Evolutionary conservation across 345 rosid genomes (phyloP), one percentile per base, ranked within the genome.

Genomic region (Laguncularia racemosa): DNA sequence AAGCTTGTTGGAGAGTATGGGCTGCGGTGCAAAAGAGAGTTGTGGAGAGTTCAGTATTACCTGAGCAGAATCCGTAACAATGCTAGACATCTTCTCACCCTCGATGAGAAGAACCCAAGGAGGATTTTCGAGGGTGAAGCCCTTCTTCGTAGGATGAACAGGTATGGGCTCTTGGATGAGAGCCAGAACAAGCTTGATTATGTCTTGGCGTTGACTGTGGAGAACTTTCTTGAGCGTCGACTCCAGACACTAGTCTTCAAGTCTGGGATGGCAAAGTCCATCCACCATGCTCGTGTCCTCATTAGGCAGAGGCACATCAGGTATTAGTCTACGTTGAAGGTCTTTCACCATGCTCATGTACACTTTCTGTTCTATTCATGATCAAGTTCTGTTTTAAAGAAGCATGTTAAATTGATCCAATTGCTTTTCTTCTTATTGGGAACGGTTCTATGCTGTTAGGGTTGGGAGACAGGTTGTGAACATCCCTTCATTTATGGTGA

Each of bases 101-200:
- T 77, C 10, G 88, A 82, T 56, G 91, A 84, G 81, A 82, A 78
- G 71, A 79, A 66, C 20, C 76, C 86, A 0, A 71, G 65, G 4
- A 72, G 84, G 23, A 83, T 83, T 53, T 83, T 83, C 33, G 84
- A 81, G 71, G 89, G 84, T 56, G 86, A 83, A 48, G 86, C 89
- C 2, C 79, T 80, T 14, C 73, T 83, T 0, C 58, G 85, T 13
- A 73, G 83, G 64, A 83, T 83, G 85, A 77, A 80, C 71, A 71
- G 81, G 20, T 83, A 71, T 69, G 84, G 86, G 0, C 78, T 83
- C 13, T 62, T 83, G 48, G 89, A 83, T 12, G 89, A 83, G 84
- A 74, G 81, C 57, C 84, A 84, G 76, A 84, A 84, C 83, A 84
- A 81, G 70, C 91, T 84, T 9, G 91, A 84, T 73, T 84, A 84